These are phyloP conservation scores for Gossypium trilobum DNA, from an alignment of 441 rosid genomes.

Conservation along the genomic window DNA sequence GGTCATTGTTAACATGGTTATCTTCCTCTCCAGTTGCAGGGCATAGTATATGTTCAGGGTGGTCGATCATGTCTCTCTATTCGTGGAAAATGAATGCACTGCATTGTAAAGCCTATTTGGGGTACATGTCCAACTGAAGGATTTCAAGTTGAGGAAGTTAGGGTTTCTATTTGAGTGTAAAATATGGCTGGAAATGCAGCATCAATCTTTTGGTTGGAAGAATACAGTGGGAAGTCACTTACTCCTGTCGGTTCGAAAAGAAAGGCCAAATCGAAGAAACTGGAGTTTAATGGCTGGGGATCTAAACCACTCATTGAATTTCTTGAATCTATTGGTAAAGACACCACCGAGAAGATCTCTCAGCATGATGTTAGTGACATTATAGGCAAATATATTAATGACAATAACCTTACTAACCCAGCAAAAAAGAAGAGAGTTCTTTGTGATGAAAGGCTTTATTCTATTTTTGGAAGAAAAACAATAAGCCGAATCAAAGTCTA, in stretches of 20 bases:
- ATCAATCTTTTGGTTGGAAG: conserved; percentile 21
- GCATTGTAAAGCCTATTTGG: not conserved
- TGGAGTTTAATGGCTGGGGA: conserved; percentile 51
- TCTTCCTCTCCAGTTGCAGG: not conserved
- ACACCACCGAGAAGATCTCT: conserved; percentile 32
- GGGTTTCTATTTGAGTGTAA: not conserved
- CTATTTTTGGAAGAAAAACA: conserved; percentile 40
- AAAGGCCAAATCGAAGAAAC: conserved; percentile 38
- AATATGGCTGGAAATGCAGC: not conserved
- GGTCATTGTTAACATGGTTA: not conserved
- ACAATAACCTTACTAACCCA: conserved; percentile 29
- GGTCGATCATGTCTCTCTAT: not conserved
- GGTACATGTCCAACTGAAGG: not conserved
- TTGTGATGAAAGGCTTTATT: conserved; percentile 35
- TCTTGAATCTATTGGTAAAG: conserved; percentile 39
- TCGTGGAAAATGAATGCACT: not conserved
- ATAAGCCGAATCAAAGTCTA: conserved; percentile 32
- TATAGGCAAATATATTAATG: conserved; percentile 31
- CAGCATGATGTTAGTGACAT: conserved; percentile 34
- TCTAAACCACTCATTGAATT: conserved; percentile 47
- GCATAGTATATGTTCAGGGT: not conserved
- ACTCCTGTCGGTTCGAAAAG: conserved; percentile 29
- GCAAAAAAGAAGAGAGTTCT: conserved; percentile 40
- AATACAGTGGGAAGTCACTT: conserved; percentile 19
- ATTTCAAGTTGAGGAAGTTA: not conserved